phyloP scores from a whole-genome alignment of 176 grass and related monocot species.

The Paspalum vaginatum region DNA sequence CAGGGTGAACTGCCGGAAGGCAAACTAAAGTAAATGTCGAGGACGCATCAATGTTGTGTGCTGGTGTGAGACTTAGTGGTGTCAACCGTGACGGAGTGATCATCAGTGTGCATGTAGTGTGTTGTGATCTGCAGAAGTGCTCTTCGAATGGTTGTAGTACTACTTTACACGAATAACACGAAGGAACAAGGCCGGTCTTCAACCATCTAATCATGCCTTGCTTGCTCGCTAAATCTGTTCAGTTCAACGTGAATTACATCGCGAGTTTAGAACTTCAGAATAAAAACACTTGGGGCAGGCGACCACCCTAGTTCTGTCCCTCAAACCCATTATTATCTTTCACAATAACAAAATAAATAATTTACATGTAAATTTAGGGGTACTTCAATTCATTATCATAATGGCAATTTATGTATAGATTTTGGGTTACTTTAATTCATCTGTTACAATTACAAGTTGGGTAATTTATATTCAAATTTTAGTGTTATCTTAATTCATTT shows the following conservation, averaged over 20 bases:
- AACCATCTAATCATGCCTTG: neutral
- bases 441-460: no score
- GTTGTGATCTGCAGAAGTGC: neutral
- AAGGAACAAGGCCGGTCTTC: slow-evolving; percentile 18
- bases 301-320: neutral
- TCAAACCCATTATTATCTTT: no score
- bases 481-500: no score
- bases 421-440: no score
- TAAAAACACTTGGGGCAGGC: neutral
- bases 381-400: no score
- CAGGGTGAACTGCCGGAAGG: slow-evolving; percentile 70
- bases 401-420: no score
- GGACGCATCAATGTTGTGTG: no score
- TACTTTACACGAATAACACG: slow-evolving; percentile 16
- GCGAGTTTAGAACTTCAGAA: neutral
- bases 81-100: neutral
- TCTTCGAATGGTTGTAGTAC: slow-evolving; percentile 60
- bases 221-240: neutral
- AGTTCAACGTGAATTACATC: neutral
- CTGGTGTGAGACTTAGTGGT: neutral
- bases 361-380: no score
- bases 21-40: slow-evolving; percentile 37
- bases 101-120: neutral
- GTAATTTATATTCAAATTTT: no score
- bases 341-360: no score